Conservation (phyloP, 164 flowering plant genomes). For the Vitis rupestris region DNA sequence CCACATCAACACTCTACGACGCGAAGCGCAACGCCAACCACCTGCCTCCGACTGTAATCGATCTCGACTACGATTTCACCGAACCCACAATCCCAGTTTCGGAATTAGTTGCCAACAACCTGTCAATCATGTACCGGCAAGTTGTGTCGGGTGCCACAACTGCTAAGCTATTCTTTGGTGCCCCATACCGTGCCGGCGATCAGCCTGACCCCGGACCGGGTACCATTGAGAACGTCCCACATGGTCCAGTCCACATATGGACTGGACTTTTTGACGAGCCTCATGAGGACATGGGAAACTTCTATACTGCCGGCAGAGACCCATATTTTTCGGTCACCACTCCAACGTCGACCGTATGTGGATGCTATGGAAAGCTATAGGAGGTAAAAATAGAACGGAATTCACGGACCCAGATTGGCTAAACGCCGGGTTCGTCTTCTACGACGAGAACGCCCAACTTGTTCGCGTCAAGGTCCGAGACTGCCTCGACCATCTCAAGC, state of each 20-base stretch:
- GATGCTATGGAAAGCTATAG: conserved; percentile 54
- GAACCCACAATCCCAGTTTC: conserved; percentile 12
- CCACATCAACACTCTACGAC: conserved; percentile 38
- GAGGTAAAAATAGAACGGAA: conserved; percentile 32
- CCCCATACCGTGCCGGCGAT: conserved; percentile 40
- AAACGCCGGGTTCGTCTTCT: conserved; percentile 35
- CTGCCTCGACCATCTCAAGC: conserved; percentile 35
- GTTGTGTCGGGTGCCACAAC: conserved; percentile 40
- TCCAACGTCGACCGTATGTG: conserved; percentile 64
- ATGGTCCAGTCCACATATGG: conserved; percentile 46
- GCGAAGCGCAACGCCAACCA: conserved; percentile 26
- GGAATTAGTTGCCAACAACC: conserved; percentile 22
- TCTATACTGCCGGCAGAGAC: conserved; percentile 66
- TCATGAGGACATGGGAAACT: conserved; percentile 70
- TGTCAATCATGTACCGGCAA: conserved; percentile 51
- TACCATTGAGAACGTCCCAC: conserved; percentile 44
- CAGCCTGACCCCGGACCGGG: conserved; percentile 30
- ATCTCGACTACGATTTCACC: conserved; percentile 35
- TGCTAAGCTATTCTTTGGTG: conserved; percentile 42
- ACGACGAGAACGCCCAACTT: conserved; percentile 46
- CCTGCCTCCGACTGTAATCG: conserved; percentile 35
- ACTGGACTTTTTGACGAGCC: conserved; percentile 31
- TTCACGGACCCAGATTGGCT: conserved; percentile 44
- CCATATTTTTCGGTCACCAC: conserved; percentile 60
- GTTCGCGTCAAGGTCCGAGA: conserved; percentile 50